A percentile compares a stretch with the other conserved stretches of the same genome.
These are phyloP conservation scores for Candida nonsorbophila DNA, from an alignment of 805 yeast genomes.

Conservation along the genomic window DNA sequence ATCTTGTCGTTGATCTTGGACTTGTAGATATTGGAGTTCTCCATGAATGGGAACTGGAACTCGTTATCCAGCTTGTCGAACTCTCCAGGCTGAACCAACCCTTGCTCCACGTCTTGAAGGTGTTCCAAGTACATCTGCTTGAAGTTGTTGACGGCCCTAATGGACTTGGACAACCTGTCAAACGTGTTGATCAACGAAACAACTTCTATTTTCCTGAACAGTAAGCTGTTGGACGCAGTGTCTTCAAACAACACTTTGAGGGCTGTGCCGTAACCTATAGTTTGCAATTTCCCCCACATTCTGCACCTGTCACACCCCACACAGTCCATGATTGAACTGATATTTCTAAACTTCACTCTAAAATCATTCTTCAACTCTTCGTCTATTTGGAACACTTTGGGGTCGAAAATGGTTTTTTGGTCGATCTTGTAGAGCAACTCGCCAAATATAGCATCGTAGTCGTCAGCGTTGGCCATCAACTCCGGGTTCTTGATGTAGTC, in stretches of 20 bases:
- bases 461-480: conserved; percentile 43
- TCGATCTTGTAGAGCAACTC: conserved; percentile 18
- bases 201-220: conserved; percentile 72
- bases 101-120: conserved; percentile 34
- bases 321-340: conserved; percentile 93
- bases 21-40: conserved; percentile 5
- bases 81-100: conserved; percentile 35
- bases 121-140: conserved; percentile 46
- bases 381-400: conserved; percentile 37
- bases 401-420: conserved; percentile 39
- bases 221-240: conserved; percentile 46
- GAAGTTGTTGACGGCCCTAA: conserved; percentile 70
- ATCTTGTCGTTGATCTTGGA: conserved; percentile 4
- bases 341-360: conserved; percentile 79
- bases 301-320: conserved; percentile 98
- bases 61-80: conserved; percentile 29
- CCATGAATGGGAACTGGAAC: conserved; percentile 33
- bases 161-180: conserved; percentile 83
- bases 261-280: conserved; percentile 97
- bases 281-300: conserved; percentile 96
- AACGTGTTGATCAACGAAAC: conserved; percentile 90
- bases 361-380: conserved; percentile 76
- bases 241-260: conserved; percentile 84
- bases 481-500: conserved; percentile 26
- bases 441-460: conserved; percentile 18